Percentiles rank a stretch among this genome's conserved stretches.
Conservation (phyloP, 108 stramenopile species). For the Conticribra guillardii region DNA sequence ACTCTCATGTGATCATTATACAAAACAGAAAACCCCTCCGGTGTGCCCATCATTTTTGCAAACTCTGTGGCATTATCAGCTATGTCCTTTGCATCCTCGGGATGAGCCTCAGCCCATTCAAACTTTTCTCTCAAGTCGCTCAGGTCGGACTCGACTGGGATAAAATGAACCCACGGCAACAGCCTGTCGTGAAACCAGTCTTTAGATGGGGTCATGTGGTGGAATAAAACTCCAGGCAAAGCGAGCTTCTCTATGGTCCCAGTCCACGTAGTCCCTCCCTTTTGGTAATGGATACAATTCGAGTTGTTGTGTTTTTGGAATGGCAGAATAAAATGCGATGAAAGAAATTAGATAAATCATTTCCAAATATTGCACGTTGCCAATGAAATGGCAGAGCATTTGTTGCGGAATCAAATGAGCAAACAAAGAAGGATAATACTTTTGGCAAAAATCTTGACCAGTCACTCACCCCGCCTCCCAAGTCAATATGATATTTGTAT, state of each 20-base stretch:
- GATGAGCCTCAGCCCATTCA: conserved; percentile 27
- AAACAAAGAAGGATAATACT: too few relatives aligned
- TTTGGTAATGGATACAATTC: neutral
- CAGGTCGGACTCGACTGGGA: conserved; percentile 25
- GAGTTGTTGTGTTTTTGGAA: neutral
- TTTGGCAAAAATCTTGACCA: too few relatives aligned
- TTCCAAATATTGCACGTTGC: too few relatives aligned
- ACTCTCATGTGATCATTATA: conserved; percentile 5
- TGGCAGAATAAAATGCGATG: too few relatives aligned
- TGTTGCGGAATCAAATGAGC: too few relatives aligned
- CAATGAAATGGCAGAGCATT: too few relatives aligned
- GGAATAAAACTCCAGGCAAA: conserved; percentile 50
- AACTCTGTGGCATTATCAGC: conserved; percentile 22
- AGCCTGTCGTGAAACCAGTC: conserved; percentile 49
- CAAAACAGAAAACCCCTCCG: conserved; percentile 10
- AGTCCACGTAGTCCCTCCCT: conserved; percentile 56
- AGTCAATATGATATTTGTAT: conserved; percentile 59
- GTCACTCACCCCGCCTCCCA: conserved; percentile 47
- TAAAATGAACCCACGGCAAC: conserved; percentile 48
- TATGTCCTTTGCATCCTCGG: conserved; percentile 16
- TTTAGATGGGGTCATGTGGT: conserved; percentile 47
- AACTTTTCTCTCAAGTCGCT: conserved; percentile 31
- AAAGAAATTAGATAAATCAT: too few relatives aligned
- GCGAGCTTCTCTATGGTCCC: conserved; percentile 54
- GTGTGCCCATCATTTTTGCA: conserved; percentile 19